Percentiles rank a stretch among this genome's conserved stretches.
These are phyloP conservation scores for Diaporthe citri DNA, from an alignment of 2,329 filamentous ascomycete species.

Conservation along the genomic window DNA sequence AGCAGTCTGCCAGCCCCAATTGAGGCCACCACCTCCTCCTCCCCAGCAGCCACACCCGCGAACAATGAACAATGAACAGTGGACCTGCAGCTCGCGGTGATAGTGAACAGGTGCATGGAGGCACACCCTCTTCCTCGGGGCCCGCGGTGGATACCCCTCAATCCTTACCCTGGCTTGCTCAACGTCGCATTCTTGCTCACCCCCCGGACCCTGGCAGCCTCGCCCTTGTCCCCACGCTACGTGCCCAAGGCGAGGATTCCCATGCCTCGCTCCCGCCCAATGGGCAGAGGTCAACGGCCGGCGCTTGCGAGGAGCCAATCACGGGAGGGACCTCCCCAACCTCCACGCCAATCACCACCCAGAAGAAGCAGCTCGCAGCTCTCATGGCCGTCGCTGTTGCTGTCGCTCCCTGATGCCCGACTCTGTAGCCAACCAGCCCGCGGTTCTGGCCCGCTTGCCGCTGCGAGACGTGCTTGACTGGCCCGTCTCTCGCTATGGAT, in stretches of 20 bases:
- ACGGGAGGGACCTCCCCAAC: conserved; percentile 8
- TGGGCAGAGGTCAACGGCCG: conserved; percentile 36
- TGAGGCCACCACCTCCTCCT: background rate
- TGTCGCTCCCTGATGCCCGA: conserved; percentile 37
- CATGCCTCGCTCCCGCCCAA: conserved; percentile 35
- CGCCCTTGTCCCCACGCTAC: conserved; percentile 34
- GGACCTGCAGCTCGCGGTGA: conserved; percentile 35
- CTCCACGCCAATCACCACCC: conserved; percentile 37
- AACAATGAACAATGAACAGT: conserved; percentile 16
- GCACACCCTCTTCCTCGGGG: conserved; percentile 38
- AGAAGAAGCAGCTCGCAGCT: conserved; percentile 36
- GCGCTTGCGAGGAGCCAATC: conserved; percentile 40
- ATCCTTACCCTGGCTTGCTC: conserved; percentile 31
- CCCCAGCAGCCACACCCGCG: conserved; percentile 23
- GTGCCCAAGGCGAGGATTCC: conserved; percentile 31
- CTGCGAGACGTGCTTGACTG: conserved; percentile 39
- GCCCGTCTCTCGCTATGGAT: conserved; percentile 33
- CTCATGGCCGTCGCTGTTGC: conserved; percentile 24
- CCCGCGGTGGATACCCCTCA: conserved; percentile 36
- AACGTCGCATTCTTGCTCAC: conserved; percentile 31
- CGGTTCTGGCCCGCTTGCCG: conserved; percentile 47
- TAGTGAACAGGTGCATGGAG: conserved; percentile 38
- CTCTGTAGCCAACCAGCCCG: conserved; percentile 48
- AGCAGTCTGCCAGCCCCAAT: conserved; percentile 3
- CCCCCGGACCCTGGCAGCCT: conserved; percentile 31